These are phyloP conservation scores for Rhizopus arrhizus DNA, from an alignment of 371 early-diverging fungal genomes.

Conservation along the genomic window DNA sequence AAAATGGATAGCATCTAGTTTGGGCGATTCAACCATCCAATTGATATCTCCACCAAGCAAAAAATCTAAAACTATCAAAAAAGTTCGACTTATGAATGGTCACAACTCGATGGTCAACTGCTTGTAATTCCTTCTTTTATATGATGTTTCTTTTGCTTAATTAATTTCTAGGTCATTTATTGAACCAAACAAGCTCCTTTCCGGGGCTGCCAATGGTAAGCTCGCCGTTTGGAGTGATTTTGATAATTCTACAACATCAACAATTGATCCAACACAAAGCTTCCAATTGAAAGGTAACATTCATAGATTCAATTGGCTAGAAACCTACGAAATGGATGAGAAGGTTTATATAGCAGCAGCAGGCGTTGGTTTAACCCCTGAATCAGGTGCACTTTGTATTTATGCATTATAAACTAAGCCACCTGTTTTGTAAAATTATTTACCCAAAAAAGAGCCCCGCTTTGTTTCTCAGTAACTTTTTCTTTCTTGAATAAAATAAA, in stretches of 20 bases:
- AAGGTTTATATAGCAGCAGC: slow-evolving; percentile 18
- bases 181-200: slow-evolving; percentile 14
- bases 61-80: slow-evolving; percentile 16
- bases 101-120: slow-evolving; percentile 45
- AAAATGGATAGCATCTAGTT: slow-evolving; percentile 44
- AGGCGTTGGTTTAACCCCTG: slow-evolving; percentile 17
- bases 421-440: slow-evolving; percentile 5
- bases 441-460: not conserved
- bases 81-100: slow-evolving; percentile 31
- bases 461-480: slow-evolving; percentile 5
- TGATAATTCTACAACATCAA: not conserved
- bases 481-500: slow-evolving; percentile 14
- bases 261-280: slow-evolving; percentile 5
- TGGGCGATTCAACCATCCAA: slow-evolving; percentile 48
- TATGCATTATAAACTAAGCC: slow-evolving; percentile 27
- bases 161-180: slow-evolving; percentile 17
- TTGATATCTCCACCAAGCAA: slow-evolving; percentile 22
- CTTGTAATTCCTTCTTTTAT: slow-evolving; percentile 27
- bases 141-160: not conserved
- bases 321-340: slow-evolving; percentile 4
- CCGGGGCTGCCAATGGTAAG: slow-evolving; percentile 31
- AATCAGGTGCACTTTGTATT: slow-evolving; percentile 24
- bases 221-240: slow-evolving; percentile 22
- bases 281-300: slow-evolving; percentile 15
- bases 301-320: slow-evolving; percentile 23